These are phyloP conservation scores for Rhodosorus marinus DNA, from an alignment of 23 red algal species.

Conservation along the genomic window DNA sequence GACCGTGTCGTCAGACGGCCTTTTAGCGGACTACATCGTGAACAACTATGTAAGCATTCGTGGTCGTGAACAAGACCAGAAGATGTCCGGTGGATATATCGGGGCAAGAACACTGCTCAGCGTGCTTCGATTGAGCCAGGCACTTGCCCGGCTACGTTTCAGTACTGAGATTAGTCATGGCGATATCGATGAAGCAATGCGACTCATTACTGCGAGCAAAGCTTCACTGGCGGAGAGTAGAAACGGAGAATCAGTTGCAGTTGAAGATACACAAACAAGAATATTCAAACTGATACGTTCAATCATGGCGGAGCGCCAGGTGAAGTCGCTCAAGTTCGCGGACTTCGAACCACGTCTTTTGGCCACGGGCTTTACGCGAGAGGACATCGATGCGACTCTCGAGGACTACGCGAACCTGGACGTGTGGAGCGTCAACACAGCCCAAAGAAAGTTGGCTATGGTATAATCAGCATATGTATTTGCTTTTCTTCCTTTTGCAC, in stretches of 20 bases:
- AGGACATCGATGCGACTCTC: not conserved
- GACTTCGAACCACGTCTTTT: constrained; percentile 4
- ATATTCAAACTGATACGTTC: constrained; percentile 3
- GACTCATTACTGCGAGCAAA: constrained; percentile 60
- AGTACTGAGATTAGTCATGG: constrained; percentile 22
- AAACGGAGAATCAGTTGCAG: not conserved
- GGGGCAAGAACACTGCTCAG: constrained; percentile 70
- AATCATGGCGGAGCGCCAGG: not conserved
- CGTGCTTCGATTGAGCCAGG: constrained; percentile 81
- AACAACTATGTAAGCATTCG: constrained; percentile 85
- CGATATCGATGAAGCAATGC: constrained; percentile 87
- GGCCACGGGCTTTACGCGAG: not conserved
- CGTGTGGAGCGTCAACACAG: constrained; percentile 11
- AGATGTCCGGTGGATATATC: constrained; percentile 43
- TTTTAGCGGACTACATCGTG: constrained; percentile 67
- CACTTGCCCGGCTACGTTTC: constrained; percentile 66
- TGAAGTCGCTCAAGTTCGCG: not conserved
- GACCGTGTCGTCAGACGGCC: constrained; percentile 30
- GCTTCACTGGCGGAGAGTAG: constrained; percentile 1
- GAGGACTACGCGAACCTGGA: constrained; percentile 7
- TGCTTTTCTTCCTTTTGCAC: too few species aligned
- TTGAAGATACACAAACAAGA: not conserved
- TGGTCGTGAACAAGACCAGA: constrained; percentile 26
- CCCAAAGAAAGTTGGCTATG: too few species aligned
- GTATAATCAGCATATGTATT: too few species aligned